Evolutionary conservation across 2,329 filamentous ascomycete species (phyloP), one percentile per base, ranked within the genome.

Genomic region (Fusarium circinatum): DNA sequence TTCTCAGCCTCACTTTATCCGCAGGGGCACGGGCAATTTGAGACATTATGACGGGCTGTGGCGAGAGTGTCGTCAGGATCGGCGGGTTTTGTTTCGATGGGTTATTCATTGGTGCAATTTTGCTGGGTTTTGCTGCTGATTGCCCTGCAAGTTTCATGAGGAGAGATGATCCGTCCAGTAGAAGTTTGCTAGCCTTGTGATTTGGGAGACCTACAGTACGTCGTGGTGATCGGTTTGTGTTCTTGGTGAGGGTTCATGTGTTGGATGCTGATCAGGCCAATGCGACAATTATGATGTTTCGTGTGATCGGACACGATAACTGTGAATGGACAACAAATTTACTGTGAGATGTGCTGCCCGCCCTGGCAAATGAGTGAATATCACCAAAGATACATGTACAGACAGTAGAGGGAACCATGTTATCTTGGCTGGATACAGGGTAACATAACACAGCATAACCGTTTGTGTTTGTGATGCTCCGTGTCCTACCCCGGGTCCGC

Each of bases 51-150:
- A 62, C 56, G 51, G 61, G 28, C 24, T 57, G 68, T 70, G 65
- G 60, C 60, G 66, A 70, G 38, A 39, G 59, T 70, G 68, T 71
- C 68, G 68, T 71, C 68, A 71, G 61, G 68, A 71, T 71, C 68
- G 20, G 66, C 68, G 51, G 42, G 42, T 18, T 28, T 51, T 51
- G 42, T 59, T 59, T 51, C 42, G 56, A 59, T 59, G 42, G 42
- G 56, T 15, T 38, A 30, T 51, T 38, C 24, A 62, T 70, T 70
- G 65, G 60, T 65, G 68, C 54, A 70, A 17, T 65, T 65, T 51
- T 56, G 68, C 32, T 49, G 66, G 67, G 64, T 68, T 41, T 30
- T 30, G 26, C 20, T 55, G 36, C 14, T 55, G 51, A 55, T 54
- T 51, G 49, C 44, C 70, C 54, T 61, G 24, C 51, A 30, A 44